Base-by-base conservation (phyloP, 495 filamentous ascomycete species). In the Tuber borchii region DNA sequence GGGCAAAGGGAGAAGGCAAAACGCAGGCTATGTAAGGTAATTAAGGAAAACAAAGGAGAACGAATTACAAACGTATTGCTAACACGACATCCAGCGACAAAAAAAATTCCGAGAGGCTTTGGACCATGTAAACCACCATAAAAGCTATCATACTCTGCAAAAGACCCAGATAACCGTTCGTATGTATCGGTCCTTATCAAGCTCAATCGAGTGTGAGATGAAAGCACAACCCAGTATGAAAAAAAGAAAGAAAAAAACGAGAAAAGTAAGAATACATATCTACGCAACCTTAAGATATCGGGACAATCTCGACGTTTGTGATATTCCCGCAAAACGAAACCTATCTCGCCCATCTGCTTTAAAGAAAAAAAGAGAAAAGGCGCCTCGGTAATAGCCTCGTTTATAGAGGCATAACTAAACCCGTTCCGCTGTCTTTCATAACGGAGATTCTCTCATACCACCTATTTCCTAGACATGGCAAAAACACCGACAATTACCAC, bases 401-500 rank as follows among this genome's bases (percentile, higher is more conserved):
- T 34, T 31, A 65, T 65, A 65, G 56, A 17, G 56, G 56, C 14
- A 65, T 10, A 65, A 34, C 71, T 70, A n/a, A 48, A 10, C 17
- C 56, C n/a, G 20, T 68, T 37, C 42, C 45, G 56, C 72, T 75
- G 70, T 69, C 75, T 70, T 61, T 19, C 2, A 34, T 26, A 71
- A 14, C 34, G 31, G 39, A 17, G 31, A 9, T 71, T 6, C 70
- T 56, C 70, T 16, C 61, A 69, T 44, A 69, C 45, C 56, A 48
- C 61, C 65, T 79, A 81, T 73, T 76, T 78, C 73, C 95, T 90
- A 74, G 93, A 91, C 79, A 98, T 87, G n/a, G 93, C 88, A 86
- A 99, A 99, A 34, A 97, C 95, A 71, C 91, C 93, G 26, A 93
- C 88, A 85, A 99, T 97, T 34, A 97, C 94, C 31, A 95, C 93